Evolutionary conservation across 495 filamentous ascomycete genomes (phyloP).

Genomic region (Opeltia flavorubescens): DNA sequence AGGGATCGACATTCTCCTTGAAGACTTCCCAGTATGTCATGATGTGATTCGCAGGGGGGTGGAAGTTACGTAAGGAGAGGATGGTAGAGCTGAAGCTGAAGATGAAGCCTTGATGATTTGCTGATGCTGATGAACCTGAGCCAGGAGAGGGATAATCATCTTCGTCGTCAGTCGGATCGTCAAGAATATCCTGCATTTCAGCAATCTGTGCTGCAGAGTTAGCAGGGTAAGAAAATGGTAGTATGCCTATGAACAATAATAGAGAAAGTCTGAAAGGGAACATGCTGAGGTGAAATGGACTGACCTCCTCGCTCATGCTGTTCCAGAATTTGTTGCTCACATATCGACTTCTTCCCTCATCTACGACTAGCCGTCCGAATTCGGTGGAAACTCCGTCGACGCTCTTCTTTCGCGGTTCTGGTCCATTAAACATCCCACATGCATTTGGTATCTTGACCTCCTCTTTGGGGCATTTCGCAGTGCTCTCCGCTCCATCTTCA

Average conservation of each 20-base stretch:
- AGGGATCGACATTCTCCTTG: slow-evolving; percentile 41
- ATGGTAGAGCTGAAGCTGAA: slow-evolving; percentile 52
- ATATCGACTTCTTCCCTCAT: slow-evolving; percentile 67
- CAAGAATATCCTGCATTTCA: slow-evolving; percentile 56
- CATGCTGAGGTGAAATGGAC: neutral
- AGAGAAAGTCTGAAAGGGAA: neutral
- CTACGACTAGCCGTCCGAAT: slow-evolving; percentile 72
- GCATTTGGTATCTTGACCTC: slow-evolving; percentile 8
- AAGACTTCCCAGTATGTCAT: slow-evolving; percentile 56
- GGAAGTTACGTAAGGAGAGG: slow-evolving; percentile 29
- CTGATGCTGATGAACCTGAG: slow-evolving; percentile 24
- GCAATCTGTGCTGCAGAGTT: slow-evolving; percentile 37
- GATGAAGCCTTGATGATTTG: slow-evolving; percentile 55
- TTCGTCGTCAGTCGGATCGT: slow-evolving; percentile 52
- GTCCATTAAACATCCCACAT: slow-evolving; percentile 15
- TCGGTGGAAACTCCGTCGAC: slow-evolving; percentile 40
- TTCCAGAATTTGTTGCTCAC: slow-evolving; percentile 84
- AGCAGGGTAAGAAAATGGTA: no score
- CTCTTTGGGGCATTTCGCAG: slow-evolving; percentile 4
- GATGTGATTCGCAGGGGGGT: slow-evolving; percentile 47
- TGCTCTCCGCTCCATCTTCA: neutral
- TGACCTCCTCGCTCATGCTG: slow-evolving; percentile 73
- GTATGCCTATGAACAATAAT: no score
- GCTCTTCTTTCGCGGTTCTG: slow-evolving; percentile 18
- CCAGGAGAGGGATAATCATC: slow-evolving; percentile 47